These are phyloP conservation scores for Floccularia luteovirens DNA, from an alignment of 768 basidiomycete genomes.

Conservation along the genomic window DNA sequence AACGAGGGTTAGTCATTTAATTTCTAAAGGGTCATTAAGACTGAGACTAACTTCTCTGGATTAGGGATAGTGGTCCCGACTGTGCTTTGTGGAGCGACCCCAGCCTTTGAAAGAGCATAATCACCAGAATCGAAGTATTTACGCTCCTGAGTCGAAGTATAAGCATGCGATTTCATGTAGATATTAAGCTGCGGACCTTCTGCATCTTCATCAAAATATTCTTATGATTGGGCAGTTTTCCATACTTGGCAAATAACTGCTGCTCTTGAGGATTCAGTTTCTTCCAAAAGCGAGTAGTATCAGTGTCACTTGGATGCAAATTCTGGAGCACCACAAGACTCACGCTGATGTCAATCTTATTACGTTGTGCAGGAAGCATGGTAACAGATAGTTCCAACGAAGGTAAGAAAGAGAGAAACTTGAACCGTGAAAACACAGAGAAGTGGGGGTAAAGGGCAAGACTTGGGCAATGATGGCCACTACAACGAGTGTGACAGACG, in stretches of 20 bases:
- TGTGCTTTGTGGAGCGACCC: constrained; percentile 76
- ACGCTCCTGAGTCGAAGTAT: constrained; percentile 61
- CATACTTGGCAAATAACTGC: constrained; percentile 91
- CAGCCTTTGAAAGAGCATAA: constrained; percentile 94
- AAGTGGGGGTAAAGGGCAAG: constrained; percentile 11
- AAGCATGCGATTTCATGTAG: constrained; percentile 7
- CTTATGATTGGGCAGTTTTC: constrained; percentile 91
- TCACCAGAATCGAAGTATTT: constrained; percentile 99
- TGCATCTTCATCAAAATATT: constrained; percentile 92
- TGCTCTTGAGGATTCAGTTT: constrained; percentile 85
- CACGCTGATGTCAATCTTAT: constrained; percentile 94
- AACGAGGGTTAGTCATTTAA: constrained; percentile 8
- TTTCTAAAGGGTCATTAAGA: not conserved
- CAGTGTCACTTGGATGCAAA: constrained; percentile 13
- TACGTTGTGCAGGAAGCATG: constrained; percentile 76
- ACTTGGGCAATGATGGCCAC: constrained; percentile 7
- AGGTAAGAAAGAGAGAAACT: constrained; percentile 17
- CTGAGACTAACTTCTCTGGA: constrained; percentile 82
- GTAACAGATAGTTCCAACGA: constrained; percentile 13
- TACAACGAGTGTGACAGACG: constrained; percentile 4
- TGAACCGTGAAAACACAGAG: constrained; percentile 14
- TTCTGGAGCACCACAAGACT: constrained; percentile 18
- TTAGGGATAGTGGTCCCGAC: constrained; percentile 98
- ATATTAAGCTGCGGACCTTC: constrained; percentile 51
- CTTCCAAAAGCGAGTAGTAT: constrained; percentile 26